Conservation (phyloP, 2,329 filamentous ascomycete genomes). For the Xylaria polymorpha region DNA sequence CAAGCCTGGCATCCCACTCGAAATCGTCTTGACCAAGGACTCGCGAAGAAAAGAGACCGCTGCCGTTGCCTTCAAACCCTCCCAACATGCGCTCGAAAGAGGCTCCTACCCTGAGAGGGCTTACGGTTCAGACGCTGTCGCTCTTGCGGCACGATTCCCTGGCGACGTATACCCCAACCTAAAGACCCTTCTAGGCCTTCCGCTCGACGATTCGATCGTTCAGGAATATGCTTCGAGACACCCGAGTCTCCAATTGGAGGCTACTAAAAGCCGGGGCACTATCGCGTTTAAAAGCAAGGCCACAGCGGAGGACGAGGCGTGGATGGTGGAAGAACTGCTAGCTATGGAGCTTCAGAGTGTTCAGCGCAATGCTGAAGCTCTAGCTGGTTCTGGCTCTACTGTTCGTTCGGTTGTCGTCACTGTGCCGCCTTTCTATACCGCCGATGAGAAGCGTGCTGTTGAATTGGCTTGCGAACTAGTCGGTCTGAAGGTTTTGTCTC, state of each 20-base stretch:
- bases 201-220: slow-evolving; percentile 69
- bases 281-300: slow-evolving; percentile 83
- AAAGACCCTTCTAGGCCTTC: slow-evolving; percentile 87
- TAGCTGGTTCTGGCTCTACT: slow-evolving; percentile 79
- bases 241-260: slow-evolving; percentile 78
- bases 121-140: slow-evolving; percentile 92
- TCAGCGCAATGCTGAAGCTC: slow-evolving; percentile 83
- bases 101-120: slow-evolving; percentile 85
- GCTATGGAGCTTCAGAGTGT: slow-evolving; percentile 97
- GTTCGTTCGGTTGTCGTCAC: slow-evolving; percentile 90
- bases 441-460: slow-evolving; percentile 88
- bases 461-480: slow-evolving; percentile 87
- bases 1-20: slow-evolving; percentile 95
- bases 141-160: slow-evolving; percentile 87
- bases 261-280: slow-evolving; percentile 71
- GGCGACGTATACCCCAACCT: slow-evolving; percentile 95
- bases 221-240: slow-evolving; percentile 79
- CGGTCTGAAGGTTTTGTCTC: slow-evolving; percentile 83
- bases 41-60: slow-evolving; percentile 95
- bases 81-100: slow-evolving; percentile 70
- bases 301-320: slow-evolving; percentile 69
- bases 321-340: slow-evolving; percentile 90
- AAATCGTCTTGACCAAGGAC: slow-evolving; percentile 98
- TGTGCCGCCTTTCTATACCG: slow-evolving; percentile 88
- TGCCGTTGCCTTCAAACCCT: slow-evolving; percentile 92